Evolutionary conservation across 345 rosid genomes (phyloP).

Genomic region (Brassica carinata): DNA sequence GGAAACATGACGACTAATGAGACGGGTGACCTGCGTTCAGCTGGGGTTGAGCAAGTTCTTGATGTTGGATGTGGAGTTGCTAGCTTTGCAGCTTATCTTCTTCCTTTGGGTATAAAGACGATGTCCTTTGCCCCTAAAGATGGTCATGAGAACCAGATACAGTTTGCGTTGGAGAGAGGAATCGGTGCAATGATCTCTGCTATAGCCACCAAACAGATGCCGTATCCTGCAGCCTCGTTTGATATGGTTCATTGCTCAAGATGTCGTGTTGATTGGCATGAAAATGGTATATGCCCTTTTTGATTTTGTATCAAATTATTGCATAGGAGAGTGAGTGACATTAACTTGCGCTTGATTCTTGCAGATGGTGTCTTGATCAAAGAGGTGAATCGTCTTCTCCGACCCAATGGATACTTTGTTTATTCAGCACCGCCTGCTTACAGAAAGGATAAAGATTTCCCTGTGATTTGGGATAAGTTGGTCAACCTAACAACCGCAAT

Average conservation of each 20-base stretch:
- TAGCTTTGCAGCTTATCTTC: slow-evolving; percentile 94
- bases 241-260: slow-evolving; percentile 99
- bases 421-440: slow-evolving; percentile 98
- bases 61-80: slow-evolving; percentile 99
- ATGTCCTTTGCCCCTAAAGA: slow-evolving; percentile 99
- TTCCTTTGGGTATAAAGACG: slow-evolving; percentile 73
- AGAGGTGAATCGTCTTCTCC: slow-evolving; percentile 80
- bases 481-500: slow-evolving; percentile 79
- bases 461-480: slow-evolving; percentile 81
- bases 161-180: slow-evolving; percentile 96
- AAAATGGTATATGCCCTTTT: slow-evolving; percentile 57
- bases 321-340: no score
- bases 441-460: slow-evolving; percentile 82
- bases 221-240: slow-evolving; percentile 86
- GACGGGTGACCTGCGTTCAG: slow-evolving; percentile 81
- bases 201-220: slow-evolving; percentile 85
- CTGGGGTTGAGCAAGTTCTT: slow-evolving; percentile 85
- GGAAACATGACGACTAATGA: slow-evolving; percentile 84
- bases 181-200: slow-evolving; percentile 91
- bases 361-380: slow-evolving; percentile 91
- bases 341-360: not conserved
- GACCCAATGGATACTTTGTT: slow-evolving; percentile 82
- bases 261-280: slow-evolving; percentile 98
- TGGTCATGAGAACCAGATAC: slow-evolving; percentile 97
- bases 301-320: slow-evolving; percentile 1